Base-by-base conservation (phyloP, 179 eudicot species). In the Heliamphora ciliata region DNA sequence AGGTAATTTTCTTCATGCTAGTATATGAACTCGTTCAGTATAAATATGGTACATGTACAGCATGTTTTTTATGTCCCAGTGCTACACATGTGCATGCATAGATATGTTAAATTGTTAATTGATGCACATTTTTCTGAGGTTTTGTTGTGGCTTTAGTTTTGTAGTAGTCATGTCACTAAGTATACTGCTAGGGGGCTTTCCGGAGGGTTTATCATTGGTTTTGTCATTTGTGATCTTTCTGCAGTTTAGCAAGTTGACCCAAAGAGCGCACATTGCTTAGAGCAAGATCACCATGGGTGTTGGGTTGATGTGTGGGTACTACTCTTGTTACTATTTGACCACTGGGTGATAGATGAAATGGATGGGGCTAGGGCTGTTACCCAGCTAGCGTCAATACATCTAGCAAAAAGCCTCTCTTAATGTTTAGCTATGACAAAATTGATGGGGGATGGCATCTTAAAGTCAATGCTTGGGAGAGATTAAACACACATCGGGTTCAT, bases 1-100 rank as follows among this genome's bases (percentile, higher is more conserved):
- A 92, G 98, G 99, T 93, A 83, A 74, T 13, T 67, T 77, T 80
- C 59, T 15, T 46, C 58, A 63, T 63, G 1, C 56, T 40, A 61
- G 44, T 63, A 10, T 2, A 46, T 4, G 8, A 48, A 61, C 8
- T 18, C 9, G 44, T 24, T 48, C 6, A 3, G 31, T 40, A 59
- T 11, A 0, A 55, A 55, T n/a, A 60, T 59, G 79, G 1, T 6
- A 31, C 47, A 8, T 4, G 7, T 7, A 51, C 58, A 14, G 14
- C 58, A n/a, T 51, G 7, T 17, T 40, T 58, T 70, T 15, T 17
- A 70, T 11, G 21, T 17, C 24, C 47, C 6, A 44, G 52, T 44
- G 40, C 6, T 47, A 14, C 44, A 8, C 4, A 31, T 24, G n/a
- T 8, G 64, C 65, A 74, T 55, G 18, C 50, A 24, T 54, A 54